Conservation (phyloP, 2,329 filamentous ascomycete species). For the Neoscytalidium dimidiatum region DNA sequence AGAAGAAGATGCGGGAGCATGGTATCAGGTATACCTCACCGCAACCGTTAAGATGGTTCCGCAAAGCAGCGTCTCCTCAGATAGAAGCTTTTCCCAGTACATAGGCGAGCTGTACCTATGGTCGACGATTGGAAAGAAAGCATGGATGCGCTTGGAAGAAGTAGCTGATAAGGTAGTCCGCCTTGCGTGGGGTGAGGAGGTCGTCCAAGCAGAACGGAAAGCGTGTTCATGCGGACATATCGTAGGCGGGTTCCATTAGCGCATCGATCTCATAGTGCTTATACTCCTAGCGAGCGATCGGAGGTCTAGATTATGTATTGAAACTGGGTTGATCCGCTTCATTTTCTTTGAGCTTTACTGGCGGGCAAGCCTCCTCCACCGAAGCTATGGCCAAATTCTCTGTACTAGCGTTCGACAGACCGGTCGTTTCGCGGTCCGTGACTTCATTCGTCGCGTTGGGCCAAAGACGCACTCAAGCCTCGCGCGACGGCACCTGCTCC, state of each 20-base stretch:
- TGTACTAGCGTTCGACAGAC: not conserved
- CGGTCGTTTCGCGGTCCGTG: not conserved
- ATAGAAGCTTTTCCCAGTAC: not conserved
- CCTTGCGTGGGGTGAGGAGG: not conserved
- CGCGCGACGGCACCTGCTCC: not conserved
- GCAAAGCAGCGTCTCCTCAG: not conserved
- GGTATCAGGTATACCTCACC: not conserved
- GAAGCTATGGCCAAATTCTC: not conserved
- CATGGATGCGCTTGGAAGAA: not conserved
- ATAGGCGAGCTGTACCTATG: not conserved
- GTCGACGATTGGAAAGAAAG: not conserved
- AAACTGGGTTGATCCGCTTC: not conserved
- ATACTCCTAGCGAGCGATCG: not conserved
- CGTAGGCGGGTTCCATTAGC: not conserved
- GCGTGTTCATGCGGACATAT: not conserved
- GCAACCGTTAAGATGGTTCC: not conserved
- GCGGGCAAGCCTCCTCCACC: not conserved
- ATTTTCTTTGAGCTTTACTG: not conserved
- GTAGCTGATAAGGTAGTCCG: not conserved
- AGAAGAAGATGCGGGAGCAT: not conserved
- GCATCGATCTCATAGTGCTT: not conserved
- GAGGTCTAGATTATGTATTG: not conserved
- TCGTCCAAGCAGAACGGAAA: not conserved
- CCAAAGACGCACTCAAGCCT: not conserved
- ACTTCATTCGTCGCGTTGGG: not conserved